Evolutionary conservation across 495 filamentous ascomycete species (phyloP), one percentile per base, ranked within the genome.

Genomic region (Daldinia concentrica): DNA sequence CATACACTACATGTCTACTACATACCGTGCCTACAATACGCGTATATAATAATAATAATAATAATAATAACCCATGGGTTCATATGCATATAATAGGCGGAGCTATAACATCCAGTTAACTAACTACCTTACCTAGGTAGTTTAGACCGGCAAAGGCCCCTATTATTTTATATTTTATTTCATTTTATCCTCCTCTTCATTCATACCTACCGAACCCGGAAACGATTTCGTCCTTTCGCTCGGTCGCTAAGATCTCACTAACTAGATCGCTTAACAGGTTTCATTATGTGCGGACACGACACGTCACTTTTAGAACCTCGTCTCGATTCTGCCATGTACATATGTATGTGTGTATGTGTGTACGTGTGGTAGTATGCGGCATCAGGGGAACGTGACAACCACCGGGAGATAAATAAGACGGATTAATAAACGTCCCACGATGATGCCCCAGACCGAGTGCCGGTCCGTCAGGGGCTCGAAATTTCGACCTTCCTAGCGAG

Each of bases 171-270:
- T 22, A 17, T 30, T 15, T 54, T 17, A 54, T 30, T 55, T 30
- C 62, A 30, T 30, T 55, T 30, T 29, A 30, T 55, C 26, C 24
- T 55, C 6, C 24, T 32, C 15, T 45, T 45, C 32, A 32, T 51
- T 51, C 32, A 60, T 56, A 70, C 72, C 72, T 74, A 71, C 72
- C 67, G 63, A 71, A 74, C 66, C 55, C 24, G 66, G 72, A 68
- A 74, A 71, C 17, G 34, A 63, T 60, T 66, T 74, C 72, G 67
- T 45, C 62, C 32, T 45, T 52, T 66, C 51, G 30, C 24, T 36
- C 15, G 3, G 52, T 62, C 39, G 52, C 55, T 66, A 48, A 61
- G 63, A 71, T 74, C 43, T 48, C 43, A 24, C 64, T 71, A 70
- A 52, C 68, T 56, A 74, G 72, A 68, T 64, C 72, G 72, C 64